These are phyloP conservation scores for Sugiyamaella sp. DNA, from an alignment of 1,139 yeast genomes.

Conservation along the genomic window DNA sequence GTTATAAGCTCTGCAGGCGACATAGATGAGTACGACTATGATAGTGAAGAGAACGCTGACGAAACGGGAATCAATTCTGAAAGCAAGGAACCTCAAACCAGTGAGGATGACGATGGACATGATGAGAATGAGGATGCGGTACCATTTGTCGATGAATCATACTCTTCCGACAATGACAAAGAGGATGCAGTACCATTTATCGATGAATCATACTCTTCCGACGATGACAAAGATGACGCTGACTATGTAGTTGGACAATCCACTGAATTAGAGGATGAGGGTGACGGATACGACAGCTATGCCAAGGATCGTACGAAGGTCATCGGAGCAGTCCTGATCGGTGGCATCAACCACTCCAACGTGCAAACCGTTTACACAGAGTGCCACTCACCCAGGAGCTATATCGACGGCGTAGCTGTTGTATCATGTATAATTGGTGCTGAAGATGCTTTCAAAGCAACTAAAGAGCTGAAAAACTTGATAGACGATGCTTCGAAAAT, in stretches of 20 bases:
- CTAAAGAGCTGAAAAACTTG: background rate
- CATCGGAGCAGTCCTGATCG: conserved; percentile 62
- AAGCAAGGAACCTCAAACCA: too few relatives aligned
- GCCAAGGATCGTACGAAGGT: background rate
- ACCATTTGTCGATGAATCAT: too few relatives aligned
- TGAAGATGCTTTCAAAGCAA: conserved; percentile 48
- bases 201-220: too few relatives aligned
- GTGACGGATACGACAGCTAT: too few relatives aligned
- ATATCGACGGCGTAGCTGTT: conserved; percentile 77
- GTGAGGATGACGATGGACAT: too few relatives aligned
- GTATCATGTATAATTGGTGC: conserved; percentile 86
- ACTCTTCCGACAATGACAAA: too few relatives aligned
- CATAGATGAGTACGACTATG: background rate
- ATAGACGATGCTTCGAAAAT: background rate
- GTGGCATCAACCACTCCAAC: conserved; percentile 77
- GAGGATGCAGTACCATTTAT: too few relatives aligned
- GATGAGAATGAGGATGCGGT: too few relatives aligned
- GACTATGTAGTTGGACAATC: too few relatives aligned
- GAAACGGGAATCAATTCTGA: too few relatives aligned
- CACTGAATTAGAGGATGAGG: too few relatives aligned
- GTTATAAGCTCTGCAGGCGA: conserved; percentile 46
- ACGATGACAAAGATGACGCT: too few relatives aligned
- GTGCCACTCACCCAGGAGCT: conserved; percentile 48
- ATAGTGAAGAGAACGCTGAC: background rate
- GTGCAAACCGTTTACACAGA: conserved; percentile 59